Conservation (phyloP, 345 rosid species). For the Gossypium longicalyx region DNA sequence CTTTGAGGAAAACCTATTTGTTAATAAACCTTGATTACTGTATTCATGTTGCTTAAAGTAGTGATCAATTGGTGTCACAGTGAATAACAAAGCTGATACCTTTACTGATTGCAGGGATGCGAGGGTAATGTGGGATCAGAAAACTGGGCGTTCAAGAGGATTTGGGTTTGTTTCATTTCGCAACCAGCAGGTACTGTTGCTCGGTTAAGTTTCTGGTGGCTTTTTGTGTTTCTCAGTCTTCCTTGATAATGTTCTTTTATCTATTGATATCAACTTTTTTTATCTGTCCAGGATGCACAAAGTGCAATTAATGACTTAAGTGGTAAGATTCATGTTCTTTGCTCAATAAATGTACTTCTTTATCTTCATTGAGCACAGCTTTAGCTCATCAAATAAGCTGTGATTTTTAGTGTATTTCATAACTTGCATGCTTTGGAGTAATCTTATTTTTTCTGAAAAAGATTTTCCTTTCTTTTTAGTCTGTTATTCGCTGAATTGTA, state of each 20-base stretch:
- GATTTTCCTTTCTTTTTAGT: not conserved
- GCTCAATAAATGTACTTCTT: not conserved
- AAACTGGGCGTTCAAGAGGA: conserved; percentile 98
- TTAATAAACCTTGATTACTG: conserved; percentile 15
- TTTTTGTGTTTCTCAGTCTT: not conserved
- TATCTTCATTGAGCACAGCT: not conserved
- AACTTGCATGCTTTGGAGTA: not conserved
- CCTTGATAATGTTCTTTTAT: conserved; percentile 8
- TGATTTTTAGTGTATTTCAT: not conserved
- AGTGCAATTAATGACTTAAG: conserved; percentile 89
- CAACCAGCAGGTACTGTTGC: conserved; percentile 63
- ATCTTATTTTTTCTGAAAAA: not conserved
- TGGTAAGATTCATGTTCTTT: conserved; percentile 46
- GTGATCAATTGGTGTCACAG: not conserved
- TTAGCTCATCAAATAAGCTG: not conserved
- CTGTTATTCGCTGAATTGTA: not conserved
- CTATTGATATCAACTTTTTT: not conserved
- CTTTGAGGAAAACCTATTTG: not conserved
- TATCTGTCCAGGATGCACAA: conserved; percentile 78
- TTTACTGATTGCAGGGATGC: conserved; percentile 55
- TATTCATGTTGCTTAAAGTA: not conserved
- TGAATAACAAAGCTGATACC: conserved; percentile 1
- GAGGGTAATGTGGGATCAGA: conserved; percentile 99
- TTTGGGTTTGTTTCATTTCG: conserved; percentile 98
- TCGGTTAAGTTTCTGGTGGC: not conserved